Evolutionary conservation across 306 rosid genomes (phyloP).

Genomic region (Casuarina glauca): DNA sequence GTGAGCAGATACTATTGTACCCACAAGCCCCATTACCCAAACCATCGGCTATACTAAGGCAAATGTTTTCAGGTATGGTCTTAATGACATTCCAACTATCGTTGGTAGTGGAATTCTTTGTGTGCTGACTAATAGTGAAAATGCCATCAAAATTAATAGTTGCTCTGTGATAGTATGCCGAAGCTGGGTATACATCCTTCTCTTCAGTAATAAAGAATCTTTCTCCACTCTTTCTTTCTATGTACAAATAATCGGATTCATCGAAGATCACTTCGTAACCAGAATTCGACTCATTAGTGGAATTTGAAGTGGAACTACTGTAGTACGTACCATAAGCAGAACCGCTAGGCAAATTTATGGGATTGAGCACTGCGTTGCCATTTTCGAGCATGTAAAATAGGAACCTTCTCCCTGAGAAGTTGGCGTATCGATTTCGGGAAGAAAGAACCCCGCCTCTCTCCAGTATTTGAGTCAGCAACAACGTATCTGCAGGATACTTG

Average conservation of each 20-base stretch:
- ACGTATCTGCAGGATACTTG: no score
- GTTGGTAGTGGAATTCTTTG: constrained; percentile 16
- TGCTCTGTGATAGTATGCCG: no score
- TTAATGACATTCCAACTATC: constrained; percentile 27
- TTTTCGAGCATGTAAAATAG: constrained; percentile 33
- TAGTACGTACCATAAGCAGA: no score
- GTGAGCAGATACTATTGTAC: constrained; percentile 8
- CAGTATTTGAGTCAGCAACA: no score
- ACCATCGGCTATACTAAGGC: rapidly evolving
- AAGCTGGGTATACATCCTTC: no score
- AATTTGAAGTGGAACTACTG: no score
- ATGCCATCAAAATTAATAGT: constrained; percentile 36
- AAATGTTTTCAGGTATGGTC: constrained; percentile 37
- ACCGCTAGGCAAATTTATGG: constrained; percentile 1
- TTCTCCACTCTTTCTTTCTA: no score
- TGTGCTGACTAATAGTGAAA: constrained; percentile 27
- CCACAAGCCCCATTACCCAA: constrained; percentile 34
- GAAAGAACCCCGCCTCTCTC: no score
- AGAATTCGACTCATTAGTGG: no score
- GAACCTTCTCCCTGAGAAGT: constrained; percentile 43
- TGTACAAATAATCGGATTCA: no score
- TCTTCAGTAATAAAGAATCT: no score
- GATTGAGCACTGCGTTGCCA: constrained; percentile 40
- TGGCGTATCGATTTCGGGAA: no score
- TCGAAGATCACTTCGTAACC: neutral